phyloP scores from a whole-genome alignment of 768 basidiomycete species.

The Macrolepiota dolichaula region DNA sequence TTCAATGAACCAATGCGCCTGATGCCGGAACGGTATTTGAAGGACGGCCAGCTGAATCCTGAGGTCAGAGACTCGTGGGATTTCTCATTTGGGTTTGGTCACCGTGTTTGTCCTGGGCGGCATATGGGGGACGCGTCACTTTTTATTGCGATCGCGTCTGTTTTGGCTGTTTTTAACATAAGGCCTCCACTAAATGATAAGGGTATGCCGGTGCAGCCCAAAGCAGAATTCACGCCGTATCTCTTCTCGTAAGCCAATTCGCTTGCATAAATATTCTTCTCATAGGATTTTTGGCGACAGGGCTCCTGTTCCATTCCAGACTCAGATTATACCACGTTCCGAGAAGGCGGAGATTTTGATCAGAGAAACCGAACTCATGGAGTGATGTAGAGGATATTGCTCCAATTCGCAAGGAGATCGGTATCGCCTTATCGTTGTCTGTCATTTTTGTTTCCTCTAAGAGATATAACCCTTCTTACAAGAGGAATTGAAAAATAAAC shows the following conservation, averaged over 20 bases:
- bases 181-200: constrained; percentile 12
- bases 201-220: neutral
- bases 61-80: constrained; percentile 18
- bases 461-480: too few species aligned
- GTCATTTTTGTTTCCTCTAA: too few species aligned
- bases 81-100: constrained; percentile 25
- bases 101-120: constrained; percentile 22
- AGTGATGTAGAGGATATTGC: too few species aligned
- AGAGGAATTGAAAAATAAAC: too few species aligned
- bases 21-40: constrained; percentile 25
- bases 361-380: neutral
- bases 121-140: constrained; percentile 17
- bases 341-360: neutral
- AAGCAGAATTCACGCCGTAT: neutral
- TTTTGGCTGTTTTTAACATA: constrained; percentile 16
- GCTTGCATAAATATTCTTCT: neutral
- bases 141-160: constrained; percentile 14
- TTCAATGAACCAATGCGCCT: constrained; percentile 22
- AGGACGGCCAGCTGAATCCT: constrained; percentile 20
- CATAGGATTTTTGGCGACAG: neutral
- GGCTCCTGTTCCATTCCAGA: neutral
- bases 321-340: neutral
- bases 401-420: too few species aligned
- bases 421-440: too few species aligned
- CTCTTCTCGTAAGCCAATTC: neutral